Base-by-base conservation (phyloP, 129 eudicot genomes). In the Artemisia tridentata region DNA sequence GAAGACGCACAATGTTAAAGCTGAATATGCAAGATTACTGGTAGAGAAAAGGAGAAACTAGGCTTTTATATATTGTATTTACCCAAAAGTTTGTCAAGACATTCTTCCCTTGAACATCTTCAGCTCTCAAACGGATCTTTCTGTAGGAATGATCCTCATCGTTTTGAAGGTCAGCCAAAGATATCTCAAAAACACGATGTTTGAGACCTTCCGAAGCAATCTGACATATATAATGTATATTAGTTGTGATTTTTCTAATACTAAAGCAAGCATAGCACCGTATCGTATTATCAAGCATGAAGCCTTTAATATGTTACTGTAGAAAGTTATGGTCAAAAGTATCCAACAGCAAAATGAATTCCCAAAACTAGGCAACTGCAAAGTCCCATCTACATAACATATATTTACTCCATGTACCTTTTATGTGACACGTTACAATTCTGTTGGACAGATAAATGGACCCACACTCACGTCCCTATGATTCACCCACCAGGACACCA, bases 201-300 rank as follows among this genome's bases (percentile, higher is more conserved):
- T 89, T 89, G 64, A 89, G 88, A 31, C 96, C 96, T 50, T 89
- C 96, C 0, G 96, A 89, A 67, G 96, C 96, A 79, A 89, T 89
- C 92, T 86, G 81, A 62, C 1, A 63, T 47, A 16, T 5, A 50
- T 7, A 38, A 7, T 38, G 45, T 34, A 38, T 38, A 7, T 38
- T 38, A 38, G 45, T 7, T 38, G 11, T 38, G 45, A 38, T 34
- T 6, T 34, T 59, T 25, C 20, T 54, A 55, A 18, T 38, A 15
- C 20, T 7, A 7, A 34, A 18, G 19, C 50, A 34, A 27, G 20
- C 20, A 7, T 7, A 47, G 10, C 9, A 34, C 43, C 2, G 43
- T 5, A 34, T 34, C 41, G 8, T 34, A 6, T 5, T 34, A 5
- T 5, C 7, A 34, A 5, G 8, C 31, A 27, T 27, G 31, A 27